Evolutionary conservation across 306 rosid species (phyloP), one percentile per base, ranked within the genome.

Genomic region (Quercus rubra): DNA sequence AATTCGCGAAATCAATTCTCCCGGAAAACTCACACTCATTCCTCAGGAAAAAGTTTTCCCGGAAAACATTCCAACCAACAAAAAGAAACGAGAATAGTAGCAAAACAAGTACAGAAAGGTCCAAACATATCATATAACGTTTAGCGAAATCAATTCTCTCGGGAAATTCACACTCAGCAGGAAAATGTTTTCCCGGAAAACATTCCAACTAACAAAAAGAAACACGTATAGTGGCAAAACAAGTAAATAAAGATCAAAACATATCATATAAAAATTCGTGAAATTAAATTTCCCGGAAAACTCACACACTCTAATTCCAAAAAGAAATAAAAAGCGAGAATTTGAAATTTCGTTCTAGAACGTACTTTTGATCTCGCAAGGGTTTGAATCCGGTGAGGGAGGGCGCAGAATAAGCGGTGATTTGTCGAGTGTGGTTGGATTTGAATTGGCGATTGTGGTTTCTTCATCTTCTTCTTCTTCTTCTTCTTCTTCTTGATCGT

Each of bases 281-380:
- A 41, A 41, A 41, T 41, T 41, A 63, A 58, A 1, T 81, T 49
- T 61, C 35, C 20, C 62, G 25, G 17, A 35, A 19, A 12, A 28
- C 18, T 4, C 64, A 49, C 49, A 41, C 81, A 41, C 46, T 41
- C 46, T 41, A 41, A 41, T 8, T 41, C 46, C 46, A 41, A 41
- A 77, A 49, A n/a, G 56, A 21, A n/a, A 10, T 2, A 57, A 78
- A 3, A 56, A 63, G 38, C 0, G 63, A 25, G 56, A 68, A 68
- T 14, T 5, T 9, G 49, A 64, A 80, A 74, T 59, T 23, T 23
- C 17, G 46, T 49, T 49, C 15, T 5, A 57, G 67, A 51, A 78
- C 92, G 58, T 74, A 94, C 99, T 66, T 5, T 83, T 92, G 89
- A 95, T 90, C 85, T 95, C 87, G 85, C 98, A 93, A 5, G 99